Conservation (phyloP, 768 basidiomycete species). For the Tylopilus plumbeoviolaceoides region DNA sequence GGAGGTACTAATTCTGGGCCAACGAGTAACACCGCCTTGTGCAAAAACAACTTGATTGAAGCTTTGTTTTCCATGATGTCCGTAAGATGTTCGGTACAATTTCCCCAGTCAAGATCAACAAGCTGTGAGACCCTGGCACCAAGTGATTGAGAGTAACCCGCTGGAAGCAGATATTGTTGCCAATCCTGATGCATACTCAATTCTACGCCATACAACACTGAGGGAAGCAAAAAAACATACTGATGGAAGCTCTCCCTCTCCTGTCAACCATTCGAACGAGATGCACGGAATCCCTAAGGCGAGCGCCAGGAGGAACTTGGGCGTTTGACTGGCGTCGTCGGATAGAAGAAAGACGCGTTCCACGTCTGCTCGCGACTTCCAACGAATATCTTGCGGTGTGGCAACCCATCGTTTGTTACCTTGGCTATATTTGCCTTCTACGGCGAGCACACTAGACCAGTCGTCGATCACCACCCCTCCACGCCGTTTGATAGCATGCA, state of each 20-base stretch:
- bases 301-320: slow-evolving; percentile 78
- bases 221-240: slow-evolving; percentile 13
- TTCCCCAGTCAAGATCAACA: slow-evolving; percentile 49
- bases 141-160: slow-evolving; percentile 43
- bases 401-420: slow-evolving; percentile 52
- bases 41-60: slow-evolving; percentile 53
- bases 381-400: slow-evolving; percentile 42
- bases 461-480: slow-evolving; percentile 64
- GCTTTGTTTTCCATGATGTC: slow-evolving; percentile 59
- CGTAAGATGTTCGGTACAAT: slow-evolving; percentile 45
- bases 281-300: slow-evolving; percentile 86
- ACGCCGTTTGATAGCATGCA: slow-evolving; percentile 40
- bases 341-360: slow-evolving; percentile 62
- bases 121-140: slow-evolving; percentile 42
- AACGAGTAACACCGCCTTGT: slow-evolving; percentile 56
- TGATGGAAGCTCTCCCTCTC: slow-evolving; percentile 29
- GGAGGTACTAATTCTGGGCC: slow-evolving; percentile 52
- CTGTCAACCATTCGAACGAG: slow-evolving; percentile 45
- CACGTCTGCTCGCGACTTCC: slow-evolving; percentile 35
- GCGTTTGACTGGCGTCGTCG: slow-evolving; percentile 62
- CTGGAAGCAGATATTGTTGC: slow-evolving; percentile 54
- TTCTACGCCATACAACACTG: slow-evolving; percentile 8
- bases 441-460: slow-evolving; percentile 49
- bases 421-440: slow-evolving; percentile 48
- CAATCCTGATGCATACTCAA: slow-evolving; percentile 44